Evolutionary conservation across 1,139 yeast species (phyloP).

Genomic region (Kurtzmaniella natalensis): DNA sequence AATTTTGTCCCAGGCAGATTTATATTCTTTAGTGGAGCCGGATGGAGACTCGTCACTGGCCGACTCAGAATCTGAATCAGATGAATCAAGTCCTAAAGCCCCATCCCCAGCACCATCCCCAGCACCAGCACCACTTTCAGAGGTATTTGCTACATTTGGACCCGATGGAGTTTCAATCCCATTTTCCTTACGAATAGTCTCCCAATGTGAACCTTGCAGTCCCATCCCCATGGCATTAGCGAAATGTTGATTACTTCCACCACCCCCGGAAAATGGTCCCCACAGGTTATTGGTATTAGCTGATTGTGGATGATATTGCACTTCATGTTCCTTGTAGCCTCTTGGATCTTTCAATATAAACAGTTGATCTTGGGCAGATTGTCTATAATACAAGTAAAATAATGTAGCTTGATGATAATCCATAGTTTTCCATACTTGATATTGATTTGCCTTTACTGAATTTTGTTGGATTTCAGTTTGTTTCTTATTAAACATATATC

Average conservation of each 20-base stretch:
- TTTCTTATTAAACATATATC: constrained; percentile 21
- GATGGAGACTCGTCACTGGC: neutral
- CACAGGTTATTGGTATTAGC: constrained; percentile 1
- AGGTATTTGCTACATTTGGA: too few relatives aligned
- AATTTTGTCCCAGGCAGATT: constrained; percentile 14
- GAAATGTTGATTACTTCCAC: constrained; percentile 10
- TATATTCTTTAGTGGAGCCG: too few relatives aligned
- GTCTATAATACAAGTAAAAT: constrained; percentile 32
- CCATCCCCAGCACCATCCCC: too few relatives aligned
- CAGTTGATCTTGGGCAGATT: constrained; percentile 31
- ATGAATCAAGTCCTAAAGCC: constrained; percentile 3
- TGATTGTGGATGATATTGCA: constrained; percentile 21
- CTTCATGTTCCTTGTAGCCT: constrained; percentile 26
- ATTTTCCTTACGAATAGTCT: constrained; percentile 25
- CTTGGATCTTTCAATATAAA: constrained; percentile 37
- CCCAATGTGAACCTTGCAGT: constrained; percentile 23
- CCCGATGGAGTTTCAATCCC: too few relatives aligned
- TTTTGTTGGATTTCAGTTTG: constrained; percentile 12
- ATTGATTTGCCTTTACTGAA: constrained; percentile 15
- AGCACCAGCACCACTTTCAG: too few relatives aligned
- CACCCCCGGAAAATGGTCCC: neutral
- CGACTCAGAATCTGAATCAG: neutral
- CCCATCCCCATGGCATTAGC: constrained; percentile 9
- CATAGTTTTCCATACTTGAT: constrained; percentile 35
- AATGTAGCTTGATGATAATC: constrained; percentile 34